phyloP scores from a whole-genome alignment of 2,329 filamentous ascomycete genomes.

The Tolypocladium inflatum region DNA sequence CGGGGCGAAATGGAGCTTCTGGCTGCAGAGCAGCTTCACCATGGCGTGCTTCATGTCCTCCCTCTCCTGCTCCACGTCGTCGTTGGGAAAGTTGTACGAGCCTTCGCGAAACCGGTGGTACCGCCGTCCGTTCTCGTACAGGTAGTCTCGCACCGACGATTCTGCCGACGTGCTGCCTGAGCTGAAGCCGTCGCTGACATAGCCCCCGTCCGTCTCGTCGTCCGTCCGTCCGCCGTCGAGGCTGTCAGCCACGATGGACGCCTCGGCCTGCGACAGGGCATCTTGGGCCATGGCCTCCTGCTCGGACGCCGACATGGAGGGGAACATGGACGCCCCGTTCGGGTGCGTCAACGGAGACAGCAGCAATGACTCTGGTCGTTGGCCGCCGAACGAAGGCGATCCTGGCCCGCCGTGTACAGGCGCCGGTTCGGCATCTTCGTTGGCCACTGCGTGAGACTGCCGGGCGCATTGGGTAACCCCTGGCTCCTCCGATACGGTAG shows the following conservation, averaged over 20 bases:
- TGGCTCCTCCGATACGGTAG: background rate
- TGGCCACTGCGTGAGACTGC: background rate
- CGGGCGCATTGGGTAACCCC: background rate
- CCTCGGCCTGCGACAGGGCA: constrained; percentile 25
- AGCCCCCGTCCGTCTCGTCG: constrained; percentile 23
- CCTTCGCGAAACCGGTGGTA: constrained; percentile 48
- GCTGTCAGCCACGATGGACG: constrained; percentile 24
- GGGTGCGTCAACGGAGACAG: constrained; percentile 25
- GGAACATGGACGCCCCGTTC: constrained; percentile 27
- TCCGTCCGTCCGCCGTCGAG: constrained; percentile 13
- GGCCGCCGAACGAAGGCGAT: background rate
- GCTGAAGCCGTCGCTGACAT: constrained; percentile 24
- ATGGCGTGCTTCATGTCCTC: constrained; percentile 49
- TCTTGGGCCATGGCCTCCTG: constrained; percentile 25
- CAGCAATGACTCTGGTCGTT: constrained; percentile 11
- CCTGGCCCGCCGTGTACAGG: background rate
- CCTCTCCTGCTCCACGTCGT: constrained; percentile 48
- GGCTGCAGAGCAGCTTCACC: constrained; percentile 36
- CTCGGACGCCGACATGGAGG: constrained; percentile 21
- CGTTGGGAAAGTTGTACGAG: constrained; percentile 49
- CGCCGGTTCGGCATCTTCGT: background rate
- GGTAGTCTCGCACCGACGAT: constrained; percentile 38
- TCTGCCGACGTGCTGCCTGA: constrained; percentile 27
- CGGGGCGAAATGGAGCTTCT: constrained; percentile 42
- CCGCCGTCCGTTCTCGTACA: constrained; percentile 47